Conservation (phyloP, 768 basidiomycete species). For the Lyophyllum atratum region DNA sequence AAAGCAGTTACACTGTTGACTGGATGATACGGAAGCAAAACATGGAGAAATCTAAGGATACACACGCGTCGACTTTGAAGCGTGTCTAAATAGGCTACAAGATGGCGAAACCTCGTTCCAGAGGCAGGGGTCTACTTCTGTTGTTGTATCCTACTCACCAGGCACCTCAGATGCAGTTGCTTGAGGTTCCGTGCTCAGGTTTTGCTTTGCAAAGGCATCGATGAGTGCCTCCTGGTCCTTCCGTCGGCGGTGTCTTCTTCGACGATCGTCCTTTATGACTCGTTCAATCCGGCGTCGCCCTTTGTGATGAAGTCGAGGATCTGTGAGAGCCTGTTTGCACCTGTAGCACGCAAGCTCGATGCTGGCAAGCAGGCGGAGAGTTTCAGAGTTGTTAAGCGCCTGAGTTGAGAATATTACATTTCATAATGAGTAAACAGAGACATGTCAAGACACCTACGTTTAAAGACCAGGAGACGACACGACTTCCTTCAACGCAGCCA, state of each 20-base stretch:
- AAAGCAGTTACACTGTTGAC: slow-evolving; percentile 2
- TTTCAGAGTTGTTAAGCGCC: slow-evolving; percentile 85
- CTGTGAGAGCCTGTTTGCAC: slow-evolving; percentile 66
- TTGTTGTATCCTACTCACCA: slow-evolving; percentile 17
- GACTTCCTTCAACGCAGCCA: slow-evolving; percentile 71
- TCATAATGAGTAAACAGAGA: slow-evolving; percentile 9
- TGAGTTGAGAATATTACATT: slow-evolving; percentile 26
- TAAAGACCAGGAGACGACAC: slow-evolving; percentile 83
- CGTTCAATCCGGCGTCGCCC: slow-evolving; percentile 73
- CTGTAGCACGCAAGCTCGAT: slow-evolving; percentile 85
- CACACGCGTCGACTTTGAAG: slow-evolving; percentile 9
- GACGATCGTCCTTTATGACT: slow-evolving; percentile 83
- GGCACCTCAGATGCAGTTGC: slow-evolving; percentile 24
- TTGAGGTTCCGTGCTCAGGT: slow-evolving; percentile 34
- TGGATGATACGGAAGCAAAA: slow-evolving; percentile 6
- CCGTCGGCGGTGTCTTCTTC: slow-evolving; percentile 77
- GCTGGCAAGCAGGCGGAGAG: slow-evolving; percentile 77
- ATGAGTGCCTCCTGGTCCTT: slow-evolving; percentile 85
- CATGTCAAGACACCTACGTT: slow-evolving; percentile 53
- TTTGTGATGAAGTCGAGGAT: slow-evolving; percentile 67
- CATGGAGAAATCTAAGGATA: slow-evolving; percentile 12
- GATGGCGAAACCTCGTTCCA: slow-evolving; percentile 1
- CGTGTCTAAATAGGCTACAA: slow-evolving; percentile 19
- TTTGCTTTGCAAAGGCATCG: slow-evolving; percentile 71
- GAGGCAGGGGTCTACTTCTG: background rate